phyloP scores from a whole-genome alignment of 495 filamentous ascomycete genomes.

The Trichoderma asperelloides region DNA sequence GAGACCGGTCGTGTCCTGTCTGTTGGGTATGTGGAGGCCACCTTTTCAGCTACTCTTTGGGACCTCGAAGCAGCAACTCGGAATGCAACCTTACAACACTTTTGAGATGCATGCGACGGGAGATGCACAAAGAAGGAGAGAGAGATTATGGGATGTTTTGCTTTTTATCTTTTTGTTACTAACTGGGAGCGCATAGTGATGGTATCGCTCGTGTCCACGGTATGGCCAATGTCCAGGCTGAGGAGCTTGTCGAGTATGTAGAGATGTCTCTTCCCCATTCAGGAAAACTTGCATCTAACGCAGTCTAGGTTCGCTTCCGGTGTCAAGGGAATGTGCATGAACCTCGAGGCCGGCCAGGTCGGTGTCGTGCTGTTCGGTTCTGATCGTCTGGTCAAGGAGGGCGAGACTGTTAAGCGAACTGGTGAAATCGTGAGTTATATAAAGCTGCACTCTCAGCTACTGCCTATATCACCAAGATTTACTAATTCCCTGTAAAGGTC shows the following conservation, averaged over 20 bases:
- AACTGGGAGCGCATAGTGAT: slow-evolving; percentile 57
- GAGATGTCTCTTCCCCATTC: slow-evolving; percentile 11
- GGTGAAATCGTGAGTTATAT: slow-evolving; percentile 82
- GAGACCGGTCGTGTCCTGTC: slow-evolving; percentile 99
- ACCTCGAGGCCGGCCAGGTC: slow-evolving; percentile 98
- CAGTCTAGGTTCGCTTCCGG: slow-evolving; percentile 85
- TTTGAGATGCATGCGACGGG: slow-evolving; percentile 4
- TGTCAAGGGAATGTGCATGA: slow-evolving; percentile 99
- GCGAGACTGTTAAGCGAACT: slow-evolving; percentile 98
- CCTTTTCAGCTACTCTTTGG: background rate
- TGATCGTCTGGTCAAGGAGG: slow-evolving; percentile 98
- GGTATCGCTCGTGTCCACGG: slow-evolving; percentile 99
- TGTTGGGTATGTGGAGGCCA: slow-evolving; percentile 73
- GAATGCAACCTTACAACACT: slow-evolving; percentile 7
- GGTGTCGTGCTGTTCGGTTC: slow-evolving; percentile 99
- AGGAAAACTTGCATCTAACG: slow-evolving; percentile 13
- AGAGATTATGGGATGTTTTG: background rate
- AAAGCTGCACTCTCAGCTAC: slow-evolving; percentile 7
- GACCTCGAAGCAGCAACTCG: background rate
- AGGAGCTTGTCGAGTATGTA: slow-evolving; percentile 98
- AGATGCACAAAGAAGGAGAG: background rate
- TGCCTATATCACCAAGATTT: background rate
- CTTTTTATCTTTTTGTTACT: slow-evolving; percentile 21
- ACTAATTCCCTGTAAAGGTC: slow-evolving; percentile 47
- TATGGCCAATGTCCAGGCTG: slow-evolving; percentile 99